Percentiles rank a stretch among this genome's conserved stretches.
phyloP scores from a whole-genome alignment of 352 stramenopile species.

The Globisporangium middletonii region DNA sequence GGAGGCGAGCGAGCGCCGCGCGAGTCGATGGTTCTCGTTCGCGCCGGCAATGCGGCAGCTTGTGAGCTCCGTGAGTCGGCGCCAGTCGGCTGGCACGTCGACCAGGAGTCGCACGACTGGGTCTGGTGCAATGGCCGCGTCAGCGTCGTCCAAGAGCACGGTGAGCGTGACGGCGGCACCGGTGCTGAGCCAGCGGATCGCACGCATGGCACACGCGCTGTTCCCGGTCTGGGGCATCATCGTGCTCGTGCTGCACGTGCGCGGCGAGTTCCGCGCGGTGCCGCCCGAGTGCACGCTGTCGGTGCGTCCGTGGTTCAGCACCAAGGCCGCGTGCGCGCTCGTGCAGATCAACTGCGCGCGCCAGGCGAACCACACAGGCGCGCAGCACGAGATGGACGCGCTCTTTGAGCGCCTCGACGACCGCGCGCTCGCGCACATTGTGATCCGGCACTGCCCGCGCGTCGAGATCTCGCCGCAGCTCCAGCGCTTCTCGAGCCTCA shows the following conservation, averaged over 20 bases:
- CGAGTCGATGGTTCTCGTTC: too few relatives aligned
- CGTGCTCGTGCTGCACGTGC: constrained; percentile 19
- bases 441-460: constrained; percentile 29
- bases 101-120: background rate
- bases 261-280: background rate
- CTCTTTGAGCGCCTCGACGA: constrained; percentile 19
- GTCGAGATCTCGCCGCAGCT: constrained; percentile 26
- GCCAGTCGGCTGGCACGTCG: too few relatives aligned
- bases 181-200: background rate
- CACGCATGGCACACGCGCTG: background rate
- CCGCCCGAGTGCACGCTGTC: constrained; percentile 18
- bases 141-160: background rate
- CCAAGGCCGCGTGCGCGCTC: constrained; percentile 19
- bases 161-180: background rate
- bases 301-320: constrained; percentile 23
- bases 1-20: too few relatives aligned
- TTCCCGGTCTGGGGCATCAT: constrained; percentile 18
- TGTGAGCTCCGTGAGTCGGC: too few relatives aligned
- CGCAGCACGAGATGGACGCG: constrained; percentile 8
- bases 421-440: constrained; percentile 16
- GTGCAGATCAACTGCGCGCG: constrained; percentile 20
- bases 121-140: background rate
- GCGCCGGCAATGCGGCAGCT: too few relatives aligned
- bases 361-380: constrained; percentile 7
- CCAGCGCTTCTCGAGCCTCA: constrained; percentile 21